Conservation (phyloP, 495 filamentous ascomycete species). For the Achaetomiella virescens region DNA sequence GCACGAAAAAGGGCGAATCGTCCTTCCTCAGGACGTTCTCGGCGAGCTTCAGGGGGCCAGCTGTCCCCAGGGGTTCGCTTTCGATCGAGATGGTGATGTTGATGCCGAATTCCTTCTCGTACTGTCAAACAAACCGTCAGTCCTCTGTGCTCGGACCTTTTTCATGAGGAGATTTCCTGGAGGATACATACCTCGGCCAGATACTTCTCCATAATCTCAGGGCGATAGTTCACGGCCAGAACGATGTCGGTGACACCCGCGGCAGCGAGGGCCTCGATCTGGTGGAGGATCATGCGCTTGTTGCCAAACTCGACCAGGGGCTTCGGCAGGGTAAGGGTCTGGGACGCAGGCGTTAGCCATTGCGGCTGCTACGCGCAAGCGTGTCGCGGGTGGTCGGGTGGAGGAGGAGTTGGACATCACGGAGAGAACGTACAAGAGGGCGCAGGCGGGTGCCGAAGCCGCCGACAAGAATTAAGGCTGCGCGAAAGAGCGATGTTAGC, state of each 20-base stretch:
- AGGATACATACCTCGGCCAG: slow-evolving; percentile 41
- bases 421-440: slow-evolving; percentile 71
- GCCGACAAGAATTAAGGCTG: slow-evolving; percentile 98
- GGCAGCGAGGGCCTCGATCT: slow-evolving; percentile 89
- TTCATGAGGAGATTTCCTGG: slow-evolving; percentile 1
- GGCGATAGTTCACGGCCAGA: slow-evolving; percentile 95
- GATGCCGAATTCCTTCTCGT: slow-evolving; percentile 84
- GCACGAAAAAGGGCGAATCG: slow-evolving; percentile 93
- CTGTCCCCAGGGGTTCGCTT: slow-evolving; percentile 89
- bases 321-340: slow-evolving; percentile 97
- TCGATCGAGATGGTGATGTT: slow-evolving; percentile 96
- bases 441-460: slow-evolving; percentile 97
- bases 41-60: slow-evolving; percentile 91
- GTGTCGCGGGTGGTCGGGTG: background rate
- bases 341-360: slow-evolving; percentile 22
- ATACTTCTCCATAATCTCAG: slow-evolving; percentile 82
- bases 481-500: slow-evolving; percentile 26
- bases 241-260: slow-evolving; percentile 98
- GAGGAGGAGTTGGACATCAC: slow-evolving; percentile 12
- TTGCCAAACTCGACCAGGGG: slow-evolving; percentile 97
- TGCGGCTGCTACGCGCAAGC: background rate
- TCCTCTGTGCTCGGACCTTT: background rate
- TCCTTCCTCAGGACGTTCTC: slow-evolving; percentile 92
- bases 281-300: slow-evolving; percentile 98
- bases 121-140: slow-evolving; percentile 45